Evolutionary conservation across 345 rosid genomes (phyloP), one percentile per base, ranked within the genome.

Genomic region (Turnera subulata): DNA sequence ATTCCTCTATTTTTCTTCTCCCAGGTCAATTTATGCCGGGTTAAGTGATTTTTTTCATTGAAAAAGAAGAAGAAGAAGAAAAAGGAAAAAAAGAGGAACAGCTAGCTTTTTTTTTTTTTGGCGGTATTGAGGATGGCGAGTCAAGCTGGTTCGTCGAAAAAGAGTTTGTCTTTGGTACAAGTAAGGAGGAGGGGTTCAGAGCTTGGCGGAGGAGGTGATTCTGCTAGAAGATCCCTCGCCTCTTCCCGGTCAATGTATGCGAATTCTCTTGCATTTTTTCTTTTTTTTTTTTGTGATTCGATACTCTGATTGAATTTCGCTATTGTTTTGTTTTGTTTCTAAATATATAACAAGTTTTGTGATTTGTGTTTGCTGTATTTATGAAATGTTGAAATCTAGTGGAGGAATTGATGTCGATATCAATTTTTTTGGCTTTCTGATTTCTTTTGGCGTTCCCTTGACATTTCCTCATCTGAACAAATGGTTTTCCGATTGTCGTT

Each of bases 121-220:
- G 1, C 29, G 55, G 33, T 6, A 47, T 59, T 19, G 67, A 29
- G 73, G 58, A 94, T 94, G 99, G 80, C 91, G 6, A 80, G 82
- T 74, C 91, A 85, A 69, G 79, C 80, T 35, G 86, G 88, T 55
- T 69, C 95, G 37, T 80, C 91, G 29, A 78, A 96, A 73, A 82
- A 73, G 58, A 85, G 84, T 53, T n/a, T 77, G 50, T 76, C 95
- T 40, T 23, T 74, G 45, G 44, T 29, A 80, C 86, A 8, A 25
- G 29, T 78, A 29, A 29, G 74, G 38, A 85, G 71, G 82, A 94
- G 79, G 73, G 88, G 80, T 59, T 25, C 76, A 9, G 54, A 64
- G 57, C 91, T 88, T 1, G 81, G 55, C 21, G 55, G 84, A 51
- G 81, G 72, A 61, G 46, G 68, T 52, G 96, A 86, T 9, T 39